Evolutionary conservation across 2,329 filamentous ascomycete genomes (phyloP), one percentile per base, ranked within the genome.

Genomic region (Colletotrichum sp.): DNA sequence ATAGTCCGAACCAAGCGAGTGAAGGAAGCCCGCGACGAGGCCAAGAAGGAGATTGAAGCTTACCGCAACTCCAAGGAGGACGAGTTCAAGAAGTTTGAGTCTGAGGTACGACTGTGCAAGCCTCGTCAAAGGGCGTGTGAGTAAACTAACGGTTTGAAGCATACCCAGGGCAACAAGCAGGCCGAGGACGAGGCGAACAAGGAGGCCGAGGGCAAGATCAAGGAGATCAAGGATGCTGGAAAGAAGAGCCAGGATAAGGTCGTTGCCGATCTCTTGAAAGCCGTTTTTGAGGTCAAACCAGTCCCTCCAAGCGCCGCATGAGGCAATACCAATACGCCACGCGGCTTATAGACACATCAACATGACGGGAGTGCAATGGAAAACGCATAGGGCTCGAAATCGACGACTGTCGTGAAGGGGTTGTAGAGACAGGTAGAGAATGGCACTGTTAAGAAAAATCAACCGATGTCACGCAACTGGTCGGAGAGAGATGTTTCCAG

Each of bases 41-140:
- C 97, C 78, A 98, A 98, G 88, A 98, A 98, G 88, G 96, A 99
- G 86, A 98, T 99, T 83, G 95, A 98, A 80, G 94, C 95, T 72
- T 99, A 99, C 90, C 93, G 93, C 85, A 92, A 93, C 82, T 88
- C 93, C 81, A 99, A 98, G 89, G 97, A 99, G 83, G 91, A 95
- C 44, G 96, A 99, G 86, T 99, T 96, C 89, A 96, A 97, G 90
- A 94, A 94, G 84, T 99, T 98, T 82, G 96, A 99, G 89, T 91
- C 95, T 78, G 89, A 92, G 88, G 90, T 91, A 84, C 63, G 82
- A 32, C 16, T 3, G n/a, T 60, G 24, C 62, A 69, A 32, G 24
- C 24, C 18, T 36, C 49, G 8, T 28, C 18, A 7, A 15, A 52
- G 44, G 44, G n/a, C n/a, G 10, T 21, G n/a, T 13, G 44, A 52